Conservation (phyloP, 257 asterid genomes). For the Vinca minor region DNA sequence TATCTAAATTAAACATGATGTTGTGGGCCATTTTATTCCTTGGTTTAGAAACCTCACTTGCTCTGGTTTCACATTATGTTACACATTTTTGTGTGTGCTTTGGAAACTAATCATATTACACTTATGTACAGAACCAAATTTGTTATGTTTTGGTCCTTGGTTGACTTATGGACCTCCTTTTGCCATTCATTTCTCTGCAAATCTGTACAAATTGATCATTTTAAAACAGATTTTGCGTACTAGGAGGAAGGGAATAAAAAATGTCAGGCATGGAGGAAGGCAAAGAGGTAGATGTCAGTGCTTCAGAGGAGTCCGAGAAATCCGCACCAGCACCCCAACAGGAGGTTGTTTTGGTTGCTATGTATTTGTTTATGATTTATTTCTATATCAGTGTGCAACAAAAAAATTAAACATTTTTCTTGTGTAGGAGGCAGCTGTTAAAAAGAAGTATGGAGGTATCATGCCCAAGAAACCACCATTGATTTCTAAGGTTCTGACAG, state of each 20-base stretch:
- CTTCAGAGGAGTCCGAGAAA: conserved; percentile 47
- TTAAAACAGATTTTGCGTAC: conserved; percentile 15
- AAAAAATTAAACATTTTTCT: conserved; percentile 2
- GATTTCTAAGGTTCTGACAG: conserved; percentile 71
- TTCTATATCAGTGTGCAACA: neutral
- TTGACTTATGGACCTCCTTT: neutral
- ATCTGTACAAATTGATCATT: neutral
- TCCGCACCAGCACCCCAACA: conserved; percentile 52
- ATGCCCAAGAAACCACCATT: conserved; percentile 89
- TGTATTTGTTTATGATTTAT: neutral
- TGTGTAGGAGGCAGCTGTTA: conserved; percentile 60
- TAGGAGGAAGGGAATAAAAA: conserved; percentile 15
- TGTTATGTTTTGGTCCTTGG: neutral
- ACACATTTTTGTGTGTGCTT: neutral
- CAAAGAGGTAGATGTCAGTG: conserved; percentile 41
- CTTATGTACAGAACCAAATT: neutral
- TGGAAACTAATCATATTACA: neutral
- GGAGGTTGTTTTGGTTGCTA: conserved; percentile 40
- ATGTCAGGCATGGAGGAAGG: conserved; percentile 78
- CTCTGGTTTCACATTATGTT: no score
- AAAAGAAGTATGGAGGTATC: conserved; percentile 93
- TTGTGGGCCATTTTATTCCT: neutral
- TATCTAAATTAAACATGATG: neutral
- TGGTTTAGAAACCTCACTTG: neutral
- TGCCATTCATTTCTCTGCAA: neutral